Conservation (phyloP, 129 eudicot genomes). For the Pittosporum tobira region DNA sequence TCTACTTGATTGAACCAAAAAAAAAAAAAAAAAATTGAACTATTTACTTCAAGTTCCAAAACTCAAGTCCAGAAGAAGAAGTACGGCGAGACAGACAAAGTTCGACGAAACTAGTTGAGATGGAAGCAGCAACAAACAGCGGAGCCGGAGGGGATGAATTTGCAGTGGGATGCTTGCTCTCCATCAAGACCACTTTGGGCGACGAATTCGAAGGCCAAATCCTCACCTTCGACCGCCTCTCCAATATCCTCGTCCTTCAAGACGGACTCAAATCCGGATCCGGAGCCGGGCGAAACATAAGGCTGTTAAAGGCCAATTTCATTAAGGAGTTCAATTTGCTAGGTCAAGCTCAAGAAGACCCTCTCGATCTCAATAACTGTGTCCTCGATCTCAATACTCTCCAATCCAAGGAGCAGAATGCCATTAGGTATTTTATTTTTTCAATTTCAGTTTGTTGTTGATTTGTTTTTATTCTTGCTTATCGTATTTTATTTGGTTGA, state of each 20-base stretch:
- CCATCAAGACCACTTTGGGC: slow-evolving; percentile 79
- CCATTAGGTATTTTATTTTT: background rate
- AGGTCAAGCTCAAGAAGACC: slow-evolving; percentile 80
- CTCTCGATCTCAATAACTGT: slow-evolving; percentile 62
- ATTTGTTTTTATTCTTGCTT: background rate
- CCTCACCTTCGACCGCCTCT: slow-evolving; percentile 63
- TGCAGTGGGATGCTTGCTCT: slow-evolving; percentile 73
- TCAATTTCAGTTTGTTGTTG: background rate
- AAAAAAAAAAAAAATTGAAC: no score
- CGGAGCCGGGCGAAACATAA: slow-evolving; percentile 57
- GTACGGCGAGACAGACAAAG: no score
- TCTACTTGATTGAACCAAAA: no score
- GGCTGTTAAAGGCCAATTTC: slow-evolving; percentile 84
- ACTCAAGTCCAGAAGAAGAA: no score
- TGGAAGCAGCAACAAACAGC: background rate
- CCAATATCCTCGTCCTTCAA: slow-evolving; percentile 83
- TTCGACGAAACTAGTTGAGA: no score
- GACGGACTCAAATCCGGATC: slow-evolving; percentile 58
- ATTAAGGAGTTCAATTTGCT: slow-evolving; percentile 65
- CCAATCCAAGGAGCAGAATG: slow-evolving; percentile 74
- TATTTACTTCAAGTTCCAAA: no score
- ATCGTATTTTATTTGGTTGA: background rate
- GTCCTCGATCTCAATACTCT: slow-evolving; percentile 65
- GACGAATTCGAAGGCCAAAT: slow-evolving; percentile 89
- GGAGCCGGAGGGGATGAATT: slow-evolving; percentile 41